Evolutionary conservation across 139 green algal genomes (phyloP), one percentile per base, ranked within the genome.

Genomic region (Chlorella sorokiniana): DNA sequence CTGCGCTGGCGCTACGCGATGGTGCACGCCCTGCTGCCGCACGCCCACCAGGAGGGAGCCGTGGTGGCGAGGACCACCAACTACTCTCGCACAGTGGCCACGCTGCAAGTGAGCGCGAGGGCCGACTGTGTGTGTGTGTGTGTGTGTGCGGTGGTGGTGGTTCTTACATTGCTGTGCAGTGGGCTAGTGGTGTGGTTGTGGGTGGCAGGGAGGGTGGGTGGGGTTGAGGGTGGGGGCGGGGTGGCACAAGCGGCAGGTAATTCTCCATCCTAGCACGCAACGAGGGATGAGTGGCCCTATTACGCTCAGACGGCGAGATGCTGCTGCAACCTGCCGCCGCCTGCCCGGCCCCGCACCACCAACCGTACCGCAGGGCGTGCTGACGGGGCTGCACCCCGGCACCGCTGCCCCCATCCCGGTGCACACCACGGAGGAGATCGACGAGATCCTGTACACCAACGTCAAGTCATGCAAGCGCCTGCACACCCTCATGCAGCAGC

Each of bases 391-490:
- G 9, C 94, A 90, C 65, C 88, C 91, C 3, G 82, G 85, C 14
- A 67, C 77, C 40, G 2, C 40, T 9, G 33, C 81, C 68, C 79
- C 85, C 2, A 83, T 94, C 11, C 63, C 84, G 6, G 86, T 90
- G 4, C 64, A 73, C 31, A 92, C 87, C 1, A 86, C 85, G 2
- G 52, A 64, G 6, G 91, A 94, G 35, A 70, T 92, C 14, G 91
- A 95, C 42, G 91, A 95, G 83, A 89, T 95, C 59, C 76, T 93
- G 72, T 90, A 81, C 74, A 86, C 83, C 27, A 91, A 91, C 33
- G 45, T 85, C 0, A 59, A 68, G 33, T 79, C 68, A 73, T 92
- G 88, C 64, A 31, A 59, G 11, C 74, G 48, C n/a, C 81, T 92
- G 79, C 44, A 71, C 16, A 5, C 45, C 33, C 68, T 89, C 23